Base-by-base conservation (phyloP, 2,329 filamentous ascomycete genomes). In the Verticillium longisporum region DNA sequence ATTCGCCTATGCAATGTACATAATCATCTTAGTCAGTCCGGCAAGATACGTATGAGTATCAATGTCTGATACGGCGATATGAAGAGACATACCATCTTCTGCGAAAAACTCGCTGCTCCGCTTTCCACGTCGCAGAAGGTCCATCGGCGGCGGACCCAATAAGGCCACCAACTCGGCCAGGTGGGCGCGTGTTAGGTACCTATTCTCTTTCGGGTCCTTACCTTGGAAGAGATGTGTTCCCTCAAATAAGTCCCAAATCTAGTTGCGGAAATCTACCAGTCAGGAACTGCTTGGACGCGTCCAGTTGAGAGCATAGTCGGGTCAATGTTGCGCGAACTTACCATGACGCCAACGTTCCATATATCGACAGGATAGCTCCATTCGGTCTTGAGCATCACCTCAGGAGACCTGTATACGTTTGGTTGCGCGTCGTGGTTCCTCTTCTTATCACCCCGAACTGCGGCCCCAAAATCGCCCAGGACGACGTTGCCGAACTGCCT, bases 221-320 rank as follows among this genome's bases (percentile, higher is more conserved):
- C 76, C 72, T 2, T 70, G 70, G 62, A 82, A 83, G 31, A 83
- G 67, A 21, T 72, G 74, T 0, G 64, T 69, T 4, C 78, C 76
- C 69, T 83, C 75, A 60, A 76, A 82, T 1, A 83, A 53, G 57
- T 82, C 71, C 80, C 79, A 83, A 32, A 80, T 75, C 79, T 80
- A 21, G 6, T 26, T 41, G 18, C 7, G n/a, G 15, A 21, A 2
- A 6, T 21, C 21, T 4, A 21, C 6, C 41, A 6, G n/a, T 50
- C 41, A 50, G 15, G 13, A 11, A 4, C 37, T 15, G 37, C 13
- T n/a, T 21, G 41, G 2, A 41, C 26, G 41, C 38, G 55, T 37
- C 58, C 55, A 14, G 1, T 26, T 18, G n/a, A 18, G 1, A n/a
- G 26, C 33, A 38, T 50, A 21, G 18, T 21, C 18, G 18, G 18